Base-by-base conservation (phyloP, 23 red algal genomes). In the Gracilariopsis chorda region DNA sequence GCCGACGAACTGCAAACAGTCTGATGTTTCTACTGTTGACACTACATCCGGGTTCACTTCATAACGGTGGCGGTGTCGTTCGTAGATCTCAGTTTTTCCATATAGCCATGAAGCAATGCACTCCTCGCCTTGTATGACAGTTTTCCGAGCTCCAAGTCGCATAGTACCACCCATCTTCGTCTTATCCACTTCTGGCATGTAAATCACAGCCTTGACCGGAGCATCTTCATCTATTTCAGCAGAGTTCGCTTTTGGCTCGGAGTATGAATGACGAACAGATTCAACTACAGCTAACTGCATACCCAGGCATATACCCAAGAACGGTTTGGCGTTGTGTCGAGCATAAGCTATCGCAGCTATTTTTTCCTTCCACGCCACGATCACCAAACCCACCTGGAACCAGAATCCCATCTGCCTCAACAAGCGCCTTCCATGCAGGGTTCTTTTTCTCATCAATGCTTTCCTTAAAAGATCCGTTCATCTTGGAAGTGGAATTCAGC, bases 211-310 rank as follows among this genome's bases (percentile, higher is more conserved):
- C 48, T 92, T 84, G 63, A 90, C 49, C 40, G 76, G 80, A 8
- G 79, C 68, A 21, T 89, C 48, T 43, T 64, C 43, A 56, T 93
- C 77, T 35, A 93, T 90, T 80, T 98, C 96, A 24, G 65, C 75
- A 7, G 86, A 92, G 77, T 93, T 88, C 33, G 88, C 96, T 12
- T 42, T 24, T 6, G 4, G 35, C 29, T 52, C 44, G 1, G 63
- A 40, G 41, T 46, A 87, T 27, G 78, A 25, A 23, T 49, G 51
- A 16, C 96, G 71, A 27, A 80, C 93, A 43, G 88, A 51, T 68
- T 98, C 96, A 21, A 98, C 58, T 17, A 91, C 90, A 6, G 96
- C 96, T 14, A 95, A 69, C 76, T 98, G 96, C 96, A 98, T 98
- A n/a, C 96, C 96, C 59, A 98, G 73, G 78, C 96, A 98, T 30